Base-by-base conservation (phyloP, 306 rosid species). In the Morella rubra region DNA sequence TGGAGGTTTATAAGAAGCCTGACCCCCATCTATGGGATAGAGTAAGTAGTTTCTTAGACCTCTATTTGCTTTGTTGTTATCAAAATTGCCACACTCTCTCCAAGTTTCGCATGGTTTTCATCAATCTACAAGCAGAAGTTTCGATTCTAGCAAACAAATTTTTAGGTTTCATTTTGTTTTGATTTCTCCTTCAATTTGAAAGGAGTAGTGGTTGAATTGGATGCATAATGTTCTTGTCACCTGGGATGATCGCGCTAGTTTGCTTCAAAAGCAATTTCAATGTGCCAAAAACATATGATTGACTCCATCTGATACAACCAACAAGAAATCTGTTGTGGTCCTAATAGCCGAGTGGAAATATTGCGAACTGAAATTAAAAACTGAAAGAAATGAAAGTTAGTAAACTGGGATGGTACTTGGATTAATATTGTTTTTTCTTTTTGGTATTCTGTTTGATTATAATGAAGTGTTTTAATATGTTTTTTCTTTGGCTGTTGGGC, bases 1-100 rank as follows among this genome's bases (percentile, higher is more conserved):
- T 93, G 7, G 80, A 76, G 78, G 91, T 96, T 40, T 64, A 84
- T 37, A 96, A 96, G 93, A 88, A 81, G 54, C 89, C 87, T 0
- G 96, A 96, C 80, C 97, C 97, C 0, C 85, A 83, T 81, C 89
- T 92, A 14, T 96, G 99, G 99, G 85, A 88, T 71, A 91, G 97
- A 72, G 99, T 96, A 84, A 82, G 97, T 87, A 53, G 1, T 47
- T 56, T 81, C 73, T 12, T 32, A 71, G 4, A 19, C 6, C n/a
- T 52, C 73, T 52, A 71, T 24, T 11, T 44, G 12, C 74, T 44
- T 24, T 12, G 8, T 54, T 19, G 37, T 32, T 32, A 32, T 32
- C 37, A 32, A 32, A 32, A 32, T 32, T 32, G 4, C 1, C 18
- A 52, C n/a, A 50, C 15, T 4, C 22, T 16, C 67, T 27, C 8